Base-by-base conservation (phyloP, 768 basidiomycete genomes). In the Suillus plorans region DNA sequence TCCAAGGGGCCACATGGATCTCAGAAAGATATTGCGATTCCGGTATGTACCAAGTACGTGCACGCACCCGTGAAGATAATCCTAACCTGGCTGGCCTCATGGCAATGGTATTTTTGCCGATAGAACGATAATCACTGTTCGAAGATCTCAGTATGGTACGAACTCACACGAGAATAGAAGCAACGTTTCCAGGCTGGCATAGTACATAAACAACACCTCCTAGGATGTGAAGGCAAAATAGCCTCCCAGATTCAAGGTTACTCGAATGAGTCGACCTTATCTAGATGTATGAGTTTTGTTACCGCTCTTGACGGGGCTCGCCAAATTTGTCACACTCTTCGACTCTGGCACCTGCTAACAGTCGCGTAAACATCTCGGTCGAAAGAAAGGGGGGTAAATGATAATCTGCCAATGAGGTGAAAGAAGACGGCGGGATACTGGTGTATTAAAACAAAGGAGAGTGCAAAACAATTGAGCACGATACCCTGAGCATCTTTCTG, bases 281-380 rank as follows among this genome's bases (percentile, higher is more conserved):
- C 81, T 87, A 80, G 89, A 91, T 22, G 89, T 89, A 77, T 81
- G 78, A 47, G 89, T 87, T 87, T 76, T 84, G 72, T 91, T 91
- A n/a, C 89, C 89, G 64, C 84, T 83, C 74, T 84, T 89, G 60
- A 44, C 20, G 18, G 42, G 6, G 18, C 18, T 18, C 42, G 42
- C 42, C 42, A 44, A 44, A 44, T 44, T 44, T 44, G 14, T 7
- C 7, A 44, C 18, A 44, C 7, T 44, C 42, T 18, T 20, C 20
- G 18, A 2, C 3, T 49, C 79, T 81, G 10, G 69, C 53, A 64
- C 79, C 84, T 84, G 64, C 16, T 62, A 67, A 67, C 61, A 55
- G 41, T 34, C 64, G 58, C 28, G 45, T 60, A 61, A 9, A 42
- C 62, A n/a, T 45, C 4, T 45, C 44, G 8, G 44, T 20, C 44